Evolutionary conservation across 116 monocot genomes (phyloP), one percentile per base, ranked within the genome.

Genomic region (Phalaenopsis hybrid): DNA sequence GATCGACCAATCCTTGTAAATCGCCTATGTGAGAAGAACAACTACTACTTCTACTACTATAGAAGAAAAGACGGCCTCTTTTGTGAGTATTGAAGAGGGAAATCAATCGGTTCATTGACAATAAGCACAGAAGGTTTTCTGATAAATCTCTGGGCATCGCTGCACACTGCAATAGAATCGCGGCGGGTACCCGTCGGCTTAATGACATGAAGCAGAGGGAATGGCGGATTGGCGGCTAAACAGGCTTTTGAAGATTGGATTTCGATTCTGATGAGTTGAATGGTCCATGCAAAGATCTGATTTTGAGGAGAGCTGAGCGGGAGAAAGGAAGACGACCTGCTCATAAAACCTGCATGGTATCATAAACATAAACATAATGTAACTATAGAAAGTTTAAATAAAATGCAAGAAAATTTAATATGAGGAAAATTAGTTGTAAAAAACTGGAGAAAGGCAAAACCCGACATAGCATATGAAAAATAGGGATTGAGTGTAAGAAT

Each of bases 1-100:
- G 78, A 68, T 90, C 92, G 44, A 86, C 48, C 77, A 92, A 87
- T 1, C 90, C 90, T 11, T 72, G 70, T 76, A 90, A 69, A 51
- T 79, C 81, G 65, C 91, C 88, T 6, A 44, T 45, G 6, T 75
- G 15, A 11, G 88, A 83, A 45, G 83, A 85, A 70, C 74, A 83
- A 59, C 41, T 59, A 80, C 50, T 45, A 75, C 74, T 78, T 44
- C 79, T 13, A 70, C 81, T 70, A 41, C 43, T 28, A 28, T 28
- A 69, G 80, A 82, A 83, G 63, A 52, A 55, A 78, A 86, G 76
- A 18, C 44, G 57, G 45, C 31, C 69, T 16, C 51, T 82, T 81
- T 44, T 79, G 43, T 76, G 57, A 9, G 69, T 65, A 80, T 57
- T 80, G 72, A 59, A 33, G 33, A 25, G 82, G 78, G 75, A 72